Evolutionary conservation across 2,329 filamentous ascomycete species (phyloP).

Genomic region (Leptodontidium sp.): DNA sequence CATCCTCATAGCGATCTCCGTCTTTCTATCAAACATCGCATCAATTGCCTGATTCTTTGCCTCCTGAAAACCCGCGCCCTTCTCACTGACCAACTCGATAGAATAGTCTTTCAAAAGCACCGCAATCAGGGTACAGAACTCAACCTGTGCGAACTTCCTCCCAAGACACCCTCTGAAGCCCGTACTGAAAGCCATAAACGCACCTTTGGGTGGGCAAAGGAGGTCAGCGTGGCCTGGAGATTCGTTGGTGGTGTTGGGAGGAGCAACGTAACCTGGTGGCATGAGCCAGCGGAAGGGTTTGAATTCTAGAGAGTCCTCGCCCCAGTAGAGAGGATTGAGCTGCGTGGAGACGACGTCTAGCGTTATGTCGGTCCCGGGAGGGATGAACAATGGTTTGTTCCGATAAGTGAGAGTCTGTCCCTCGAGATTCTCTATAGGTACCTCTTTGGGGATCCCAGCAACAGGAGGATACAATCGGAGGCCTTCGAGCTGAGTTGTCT

Average conservation of each 20-base stretch:
- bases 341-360: slow-evolving; percentile 31
- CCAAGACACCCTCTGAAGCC: slow-evolving; percentile 49
- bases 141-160: slow-evolving; percentile 47
- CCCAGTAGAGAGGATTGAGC: slow-evolving; percentile 32
- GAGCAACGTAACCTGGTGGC: slow-evolving; percentile 26
- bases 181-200: slow-evolving; percentile 46
- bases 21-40: slow-evolving; percentile 28
- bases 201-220: slow-evolving; percentile 41
- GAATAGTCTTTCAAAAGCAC: slow-evolving; percentile 32
- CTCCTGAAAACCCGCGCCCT: slow-evolving; percentile 26
- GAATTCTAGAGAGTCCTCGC: slow-evolving; percentile 24
- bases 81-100: slow-evolving; percentile 37
- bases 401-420: slow-evolving; percentile 26
- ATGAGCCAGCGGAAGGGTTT: slow-evolving; percentile 34
- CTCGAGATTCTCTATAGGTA: slow-evolving; percentile 31
- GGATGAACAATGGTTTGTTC: slow-evolving; percentile 23
- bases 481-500: slow-evolving; percentile 49
- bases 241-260: slow-evolving; percentile 28
- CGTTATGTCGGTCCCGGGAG: slow-evolving; percentile 27
- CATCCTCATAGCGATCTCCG: slow-evolving; percentile 33
- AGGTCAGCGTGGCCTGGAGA: slow-evolving; percentile 29
- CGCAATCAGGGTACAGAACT: slow-evolving; percentile 45
- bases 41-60: slow-evolving; percentile 27
- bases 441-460: slow-evolving; percentile 60
- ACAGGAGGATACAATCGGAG: slow-evolving; percentile 63